Evolutionary conservation across 306 rosid species (phyloP).

Genomic region (Spatholobus suberectus): DNA sequence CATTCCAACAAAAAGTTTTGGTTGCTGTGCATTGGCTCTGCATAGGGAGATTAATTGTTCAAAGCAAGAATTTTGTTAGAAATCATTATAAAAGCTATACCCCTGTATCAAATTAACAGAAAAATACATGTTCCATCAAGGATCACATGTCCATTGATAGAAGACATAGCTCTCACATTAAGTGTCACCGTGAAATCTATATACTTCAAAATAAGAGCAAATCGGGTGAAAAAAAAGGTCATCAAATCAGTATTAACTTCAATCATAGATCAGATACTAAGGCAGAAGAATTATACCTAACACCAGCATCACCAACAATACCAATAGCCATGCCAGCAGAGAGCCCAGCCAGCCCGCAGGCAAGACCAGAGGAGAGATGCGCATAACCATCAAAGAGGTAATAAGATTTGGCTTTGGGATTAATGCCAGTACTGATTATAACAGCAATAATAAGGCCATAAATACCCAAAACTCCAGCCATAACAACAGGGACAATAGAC

Average conservation of each 20-base stretch:
- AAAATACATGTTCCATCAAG: slow-evolving; percentile 8
- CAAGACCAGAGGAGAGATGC: slow-evolving; percentile 90
- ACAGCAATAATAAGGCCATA: slow-evolving; percentile 93
- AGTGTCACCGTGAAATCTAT: neutral
- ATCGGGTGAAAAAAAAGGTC: neutral
- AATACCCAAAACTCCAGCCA: too few species aligned
- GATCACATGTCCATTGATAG: neutral
- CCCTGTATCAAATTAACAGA: neutral
- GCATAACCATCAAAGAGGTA: slow-evolving; percentile 93
- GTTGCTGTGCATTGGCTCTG: slow-evolving; percentile 95
- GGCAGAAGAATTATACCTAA: slow-evolving; percentile 59
- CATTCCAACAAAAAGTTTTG: too few species aligned
- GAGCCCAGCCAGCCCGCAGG: slow-evolving; percentile 88
- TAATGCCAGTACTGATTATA: slow-evolving; percentile 88
- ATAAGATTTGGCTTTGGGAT: slow-evolving; percentile 87
- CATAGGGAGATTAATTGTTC: slow-evolving; percentile 44
- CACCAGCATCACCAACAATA: slow-evolving; percentile 93
- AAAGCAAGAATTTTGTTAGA: neutral
- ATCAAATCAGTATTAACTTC: neutral
- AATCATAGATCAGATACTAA: neutral
- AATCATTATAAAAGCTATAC: neutral
- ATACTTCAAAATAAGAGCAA: neutral
- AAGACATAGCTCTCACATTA: neutral
- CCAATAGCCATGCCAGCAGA: slow-evolving; percentile 97
- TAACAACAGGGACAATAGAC: too few species aligned